Evolutionary conservation across 352 stramenopile genomes (phyloP).

Genomic region (Pythium dissotocum): DNA sequence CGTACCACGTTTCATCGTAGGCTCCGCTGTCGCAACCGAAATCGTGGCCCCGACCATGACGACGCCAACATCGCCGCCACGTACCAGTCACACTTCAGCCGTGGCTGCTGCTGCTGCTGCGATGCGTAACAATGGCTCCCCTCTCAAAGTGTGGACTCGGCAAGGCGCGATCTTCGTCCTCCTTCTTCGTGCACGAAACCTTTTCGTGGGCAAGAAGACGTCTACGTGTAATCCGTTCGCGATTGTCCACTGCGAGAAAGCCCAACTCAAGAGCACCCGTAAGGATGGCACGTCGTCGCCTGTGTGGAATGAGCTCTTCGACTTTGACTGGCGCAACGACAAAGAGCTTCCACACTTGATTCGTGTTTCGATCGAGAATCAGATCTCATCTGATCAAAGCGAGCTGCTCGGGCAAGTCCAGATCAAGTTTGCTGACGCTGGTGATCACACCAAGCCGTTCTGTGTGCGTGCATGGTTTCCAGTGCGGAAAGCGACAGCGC

Average conservation of each 20-base stretch:
- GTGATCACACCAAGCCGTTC: conserved; percentile 36
- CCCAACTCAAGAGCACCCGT: conserved; percentile 60
- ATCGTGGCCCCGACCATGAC: not conserved
- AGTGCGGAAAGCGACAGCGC: conserved; percentile 30
- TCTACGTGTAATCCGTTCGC: conserved; percentile 71
- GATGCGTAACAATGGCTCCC: not conserved
- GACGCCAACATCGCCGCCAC: not conserved
- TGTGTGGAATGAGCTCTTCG: conserved; percentile 79
- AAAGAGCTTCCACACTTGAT: conserved; percentile 27
- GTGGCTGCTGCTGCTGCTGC: not conserved
- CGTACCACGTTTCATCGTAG: conserved; percentile 68
- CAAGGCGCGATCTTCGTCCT: conserved; percentile 46
- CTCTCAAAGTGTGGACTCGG: conserved; percentile 59
- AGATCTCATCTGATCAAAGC: conserved; percentile 66
- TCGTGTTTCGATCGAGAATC: conserved; percentile 60
- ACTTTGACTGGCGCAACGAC: conserved; percentile 58
- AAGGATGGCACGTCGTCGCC: conserved; percentile 66
- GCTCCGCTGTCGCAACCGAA: conserved; percentile 41
- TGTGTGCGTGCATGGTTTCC: conserved; percentile 53
- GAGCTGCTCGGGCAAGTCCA: conserved; percentile 61
- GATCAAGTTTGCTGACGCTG: conserved; percentile 35
- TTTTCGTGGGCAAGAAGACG: conserved; percentile 63
- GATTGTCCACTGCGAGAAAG: conserved; percentile 53
- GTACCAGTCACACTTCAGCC: not conserved
- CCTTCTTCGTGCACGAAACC: conserved; percentile 48